Percentiles rank a stretch among this genome's conserved stretches.
Evolutionary conservation across 1,284 basidiomycete genomes (phyloP).

Genomic region (Trichosporon asahii): DNA sequence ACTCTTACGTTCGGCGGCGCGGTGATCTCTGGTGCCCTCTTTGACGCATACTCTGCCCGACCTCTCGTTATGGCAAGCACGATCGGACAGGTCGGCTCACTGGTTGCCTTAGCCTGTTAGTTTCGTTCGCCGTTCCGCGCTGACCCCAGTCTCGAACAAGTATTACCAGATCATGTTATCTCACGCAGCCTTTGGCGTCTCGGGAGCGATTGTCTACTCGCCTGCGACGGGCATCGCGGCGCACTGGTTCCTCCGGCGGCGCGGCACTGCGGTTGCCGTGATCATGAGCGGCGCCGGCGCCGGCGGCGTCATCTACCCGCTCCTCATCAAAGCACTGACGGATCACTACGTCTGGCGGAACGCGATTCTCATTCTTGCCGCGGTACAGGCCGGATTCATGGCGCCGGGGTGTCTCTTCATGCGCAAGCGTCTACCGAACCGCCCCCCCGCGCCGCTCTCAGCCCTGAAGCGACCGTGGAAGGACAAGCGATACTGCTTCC

Average conservation of each 20-base stretch:
- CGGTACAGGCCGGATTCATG: conserved; percentile 27
- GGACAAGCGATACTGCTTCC: conserved; percentile 18
- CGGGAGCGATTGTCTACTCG: conserved; percentile 40
- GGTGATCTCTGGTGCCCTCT: conserved; percentile 28
- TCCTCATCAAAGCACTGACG: conserved; percentile 41
- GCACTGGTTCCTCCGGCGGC: conserved; percentile 46
- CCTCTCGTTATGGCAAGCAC: conserved; percentile 30
- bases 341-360: conserved; percentile 24
- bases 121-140: background rate
- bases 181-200: conserved; percentile 39
- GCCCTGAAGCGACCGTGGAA: conserved; percentile 19
- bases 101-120: conserved; percentile 45
- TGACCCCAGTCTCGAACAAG: conserved; percentile 39
- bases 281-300: conserved; percentile 45
- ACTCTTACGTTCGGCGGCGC: conserved; percentile 39
- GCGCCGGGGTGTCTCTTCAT: conserved; percentile 28
- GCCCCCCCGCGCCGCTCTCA: conserved; percentile 18
- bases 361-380: conserved; percentile 28
- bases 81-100: conserved; percentile 26
- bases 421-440: conserved; percentile 27
- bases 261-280: conserved; percentile 45
- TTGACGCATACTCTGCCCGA: conserved; percentile 28
- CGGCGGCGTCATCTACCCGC: conserved; percentile 48
- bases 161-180: conserved; percentile 49
- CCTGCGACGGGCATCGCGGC: conserved; percentile 44